Conservation (phyloP, 2,329 filamentous ascomycete genomes). For the Aspergillus ustus region DNA sequence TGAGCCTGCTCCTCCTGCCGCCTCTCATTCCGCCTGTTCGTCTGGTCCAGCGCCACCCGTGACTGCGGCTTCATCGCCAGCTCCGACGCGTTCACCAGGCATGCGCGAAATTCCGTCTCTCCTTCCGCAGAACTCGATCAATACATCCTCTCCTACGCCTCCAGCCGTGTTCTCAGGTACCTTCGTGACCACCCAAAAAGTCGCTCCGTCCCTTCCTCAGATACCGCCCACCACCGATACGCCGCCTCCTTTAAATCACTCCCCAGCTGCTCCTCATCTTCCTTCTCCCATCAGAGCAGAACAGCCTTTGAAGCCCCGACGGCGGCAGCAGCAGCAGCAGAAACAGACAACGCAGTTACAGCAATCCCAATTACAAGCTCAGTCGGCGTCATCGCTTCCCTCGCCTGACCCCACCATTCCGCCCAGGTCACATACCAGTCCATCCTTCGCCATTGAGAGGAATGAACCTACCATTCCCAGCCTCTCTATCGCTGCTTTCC, state of each 20-base stretch:
- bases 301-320: conserved; percentile 4
- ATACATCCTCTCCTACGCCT: conserved; percentile 8
- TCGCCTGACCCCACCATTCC: conserved; percentile 37
- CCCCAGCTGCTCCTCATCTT: conserved; percentile 3
- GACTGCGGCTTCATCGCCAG: neutral
- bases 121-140: conserved; percentile 9
- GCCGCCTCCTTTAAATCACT: conserved; percentile 3
- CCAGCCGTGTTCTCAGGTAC: neutral
- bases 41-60: neutral
- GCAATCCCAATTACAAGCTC: conserved; percentile 2
- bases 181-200: conserved; percentile 14
- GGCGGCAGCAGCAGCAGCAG: neutral
- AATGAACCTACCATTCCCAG: conserved; percentile 14
- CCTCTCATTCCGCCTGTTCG: neutral
- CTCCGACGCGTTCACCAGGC: conserved; percentile 17
- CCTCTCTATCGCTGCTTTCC: conserved; percentile 51
- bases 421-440: conserved; percentile 31
- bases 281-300: conserved; percentile 1
- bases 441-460: conserved; percentile 24
- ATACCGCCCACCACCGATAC: conserved; percentile 1
- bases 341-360: conserved; percentile 5
- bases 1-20: neutral
- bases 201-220: conserved; percentile 18
- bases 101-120: conserved; percentile 21
- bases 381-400: conserved; percentile 26